Percentiles rank a stretch among this genome's conserved stretches.
phyloP scores from a whole-genome alignment of 2,329 filamentous ascomycete species.

The Metarhizium rileyi region DNA sequence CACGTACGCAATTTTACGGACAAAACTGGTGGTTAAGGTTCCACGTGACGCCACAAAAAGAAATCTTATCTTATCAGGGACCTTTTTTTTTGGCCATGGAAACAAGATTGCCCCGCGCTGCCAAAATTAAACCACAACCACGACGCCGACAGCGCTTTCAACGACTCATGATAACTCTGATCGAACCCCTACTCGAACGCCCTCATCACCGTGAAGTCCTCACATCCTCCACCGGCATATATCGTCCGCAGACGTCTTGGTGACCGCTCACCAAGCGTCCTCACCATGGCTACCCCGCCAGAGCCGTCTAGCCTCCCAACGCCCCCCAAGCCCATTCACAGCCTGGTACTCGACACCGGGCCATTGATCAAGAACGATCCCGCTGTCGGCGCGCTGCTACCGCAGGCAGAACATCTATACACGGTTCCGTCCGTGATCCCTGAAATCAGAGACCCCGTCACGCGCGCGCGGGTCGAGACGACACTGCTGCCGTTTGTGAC shows the following conservation, averaged over 20 bases:
- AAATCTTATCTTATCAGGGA: background rate
- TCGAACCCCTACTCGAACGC: too few relatives aligned
- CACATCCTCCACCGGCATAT: background rate
- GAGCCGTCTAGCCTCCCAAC: slow-evolving; percentile 8
- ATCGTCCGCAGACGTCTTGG: background rate
- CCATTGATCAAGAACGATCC: slow-evolving; percentile 92
- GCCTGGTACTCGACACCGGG: slow-evolving; percentile 80
- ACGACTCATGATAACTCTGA: background rate
- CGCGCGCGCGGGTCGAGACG: slow-evolving; percentile 71
- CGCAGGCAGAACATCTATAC: slow-evolving; percentile 65
- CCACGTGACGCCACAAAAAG: background rate
- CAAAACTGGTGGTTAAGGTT: background rate
- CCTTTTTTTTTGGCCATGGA: background rate
- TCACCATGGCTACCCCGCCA: slow-evolving; percentile 4
- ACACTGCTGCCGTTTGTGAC: slow-evolving; percentile 78
- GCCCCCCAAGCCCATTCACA: slow-evolving; percentile 61
- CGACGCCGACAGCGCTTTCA: background rate
- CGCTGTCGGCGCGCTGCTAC: slow-evolving; percentile 69
- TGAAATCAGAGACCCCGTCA: slow-evolving; percentile 81
- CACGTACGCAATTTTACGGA: too few relatives aligned
- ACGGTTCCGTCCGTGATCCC: slow-evolving; percentile 78
- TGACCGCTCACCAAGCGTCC: background rate
- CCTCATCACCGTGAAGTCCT: too few relatives aligned
- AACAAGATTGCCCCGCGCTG: background rate
- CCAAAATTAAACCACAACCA: background rate